Conservation (phyloP, 1,284 basidiomycete genomes). For the Cutaneotrichosporon cutaneum region DNA sequence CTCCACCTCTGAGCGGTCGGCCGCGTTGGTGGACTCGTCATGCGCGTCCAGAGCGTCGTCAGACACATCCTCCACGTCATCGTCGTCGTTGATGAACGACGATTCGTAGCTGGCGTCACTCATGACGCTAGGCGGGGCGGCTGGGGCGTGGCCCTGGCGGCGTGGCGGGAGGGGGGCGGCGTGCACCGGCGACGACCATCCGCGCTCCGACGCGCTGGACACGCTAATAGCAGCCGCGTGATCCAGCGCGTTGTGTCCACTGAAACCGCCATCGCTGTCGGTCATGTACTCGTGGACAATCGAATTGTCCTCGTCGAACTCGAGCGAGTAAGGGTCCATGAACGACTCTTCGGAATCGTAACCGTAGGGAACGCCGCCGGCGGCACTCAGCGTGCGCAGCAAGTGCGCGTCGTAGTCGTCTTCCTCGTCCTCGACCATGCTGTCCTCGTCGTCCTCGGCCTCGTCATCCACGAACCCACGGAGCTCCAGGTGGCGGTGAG, state of each 20-base stretch:
- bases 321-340: constrained; percentile 1
- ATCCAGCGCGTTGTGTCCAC: no score
- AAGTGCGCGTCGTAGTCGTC: background rate
- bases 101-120: constrained; percentile 22
- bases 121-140: background rate
- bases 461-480: background rate
- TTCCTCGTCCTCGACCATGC: background rate
- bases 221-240: no score
- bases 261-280: background rate
- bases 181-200: background rate
- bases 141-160: no score
- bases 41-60: constrained; percentile 1
- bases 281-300: no score
- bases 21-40: constrained; percentile 1
- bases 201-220: no score
- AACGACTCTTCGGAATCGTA: constrained; percentile 7
- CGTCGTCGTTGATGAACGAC: constrained; percentile 25
- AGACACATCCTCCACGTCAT: background rate
- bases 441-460: constrained; percentile 5
- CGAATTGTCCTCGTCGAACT: constrained; percentile 1
- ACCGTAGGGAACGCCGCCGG: constrained; percentile 12
- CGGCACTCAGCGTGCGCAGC: constrained; percentile 6
- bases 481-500: background rate
- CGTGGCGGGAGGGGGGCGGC: background rate
- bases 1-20: background rate